phyloP scores from a whole-genome alignment of 1,139 yeast species.

The Candida glucosophila region DNA sequence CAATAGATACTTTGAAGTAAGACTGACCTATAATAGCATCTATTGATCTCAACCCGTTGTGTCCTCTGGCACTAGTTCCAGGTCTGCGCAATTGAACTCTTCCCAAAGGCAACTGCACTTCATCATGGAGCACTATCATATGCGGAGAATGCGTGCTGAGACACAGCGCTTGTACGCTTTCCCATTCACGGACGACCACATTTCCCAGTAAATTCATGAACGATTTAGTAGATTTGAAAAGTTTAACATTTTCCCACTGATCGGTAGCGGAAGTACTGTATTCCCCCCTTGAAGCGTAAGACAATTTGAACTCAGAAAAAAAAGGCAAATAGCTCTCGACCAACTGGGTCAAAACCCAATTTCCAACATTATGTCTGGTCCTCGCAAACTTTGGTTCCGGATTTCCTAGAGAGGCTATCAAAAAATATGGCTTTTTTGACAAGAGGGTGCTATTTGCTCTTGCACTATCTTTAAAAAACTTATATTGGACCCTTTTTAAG shows the following conservation, averaged over 20 bases:
- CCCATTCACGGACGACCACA: conserved; percentile 40
- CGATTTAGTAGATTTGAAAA: conserved; percentile 40
- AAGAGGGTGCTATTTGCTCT: no score
- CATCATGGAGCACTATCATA: conserved; percentile 67
- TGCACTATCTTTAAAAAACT: no score
- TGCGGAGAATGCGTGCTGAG: conserved; percentile 22
- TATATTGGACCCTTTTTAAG: no score
- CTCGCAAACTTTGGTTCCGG: conserved; percentile 55
- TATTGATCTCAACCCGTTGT: conserved; percentile 66
- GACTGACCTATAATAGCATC: conserved; percentile 31
- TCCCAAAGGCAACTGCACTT: conserved; percentile 58
- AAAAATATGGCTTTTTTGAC: conserved; percentile 18
- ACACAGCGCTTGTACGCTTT: conserved; percentile 17
- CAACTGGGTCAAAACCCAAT: conserved; percentile 35
- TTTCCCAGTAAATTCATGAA: conserved; percentile 65
- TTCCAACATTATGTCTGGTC: conserved; percentile 79
- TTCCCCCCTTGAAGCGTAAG: conserved; percentile 8
- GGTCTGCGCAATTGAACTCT: conserved; percentile 49
- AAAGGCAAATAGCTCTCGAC: conserved; percentile 16
- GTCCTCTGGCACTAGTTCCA: conserved; percentile 62
- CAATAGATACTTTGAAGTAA: conserved; percentile 54
- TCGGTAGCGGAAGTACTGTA: conserved; percentile 12
- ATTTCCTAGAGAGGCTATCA: conserved; percentile 66
- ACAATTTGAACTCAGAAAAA: conserved; percentile 10
- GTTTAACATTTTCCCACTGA: conserved; percentile 15